A percentile compares a stretch with the other conserved stretches of the same genome.
Evolutionary conservation across 2,329 filamentous ascomycete genomes (phyloP).

Genomic region (Geosmithia morbida): DNA sequence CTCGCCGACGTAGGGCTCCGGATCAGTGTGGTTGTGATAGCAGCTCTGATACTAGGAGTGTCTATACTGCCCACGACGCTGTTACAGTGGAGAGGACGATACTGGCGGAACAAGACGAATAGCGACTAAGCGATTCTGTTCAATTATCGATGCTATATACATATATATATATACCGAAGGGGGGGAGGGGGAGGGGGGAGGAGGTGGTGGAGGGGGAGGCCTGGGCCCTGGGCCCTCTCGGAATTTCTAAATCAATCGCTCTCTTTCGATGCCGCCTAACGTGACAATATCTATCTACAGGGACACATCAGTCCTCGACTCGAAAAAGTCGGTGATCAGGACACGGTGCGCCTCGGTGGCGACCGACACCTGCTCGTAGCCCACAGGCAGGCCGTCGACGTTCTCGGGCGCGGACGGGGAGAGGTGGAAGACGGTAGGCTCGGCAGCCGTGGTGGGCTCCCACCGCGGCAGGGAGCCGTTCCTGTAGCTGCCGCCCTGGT

Average conservation of each 20-base stretch:
- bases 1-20: not conserved
- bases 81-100: not conserved
- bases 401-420: not conserved
- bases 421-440: not conserved
- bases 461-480: not conserved
- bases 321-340: not conserved
- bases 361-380: not conserved
- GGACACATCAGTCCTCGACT: not conserved
- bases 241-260: too few species aligned
- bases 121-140: too few species aligned
- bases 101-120: not conserved
- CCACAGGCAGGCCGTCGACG: not conserved
- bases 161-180: too few species aligned
- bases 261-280: too few species aligned
- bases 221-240: too few species aligned
- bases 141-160: too few species aligned
- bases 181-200: too few species aligned
- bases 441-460: not conserved
- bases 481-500: not conserved
- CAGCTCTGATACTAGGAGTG: not conserved
- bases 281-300: not conserved
- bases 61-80: conserved; percentile 1
- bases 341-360: not conserved
- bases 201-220: too few species aligned
- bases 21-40: not conserved